phyloP scores from a whole-genome alignment of 208 protist species.

The Acanthamoeba healyi region DNA sequence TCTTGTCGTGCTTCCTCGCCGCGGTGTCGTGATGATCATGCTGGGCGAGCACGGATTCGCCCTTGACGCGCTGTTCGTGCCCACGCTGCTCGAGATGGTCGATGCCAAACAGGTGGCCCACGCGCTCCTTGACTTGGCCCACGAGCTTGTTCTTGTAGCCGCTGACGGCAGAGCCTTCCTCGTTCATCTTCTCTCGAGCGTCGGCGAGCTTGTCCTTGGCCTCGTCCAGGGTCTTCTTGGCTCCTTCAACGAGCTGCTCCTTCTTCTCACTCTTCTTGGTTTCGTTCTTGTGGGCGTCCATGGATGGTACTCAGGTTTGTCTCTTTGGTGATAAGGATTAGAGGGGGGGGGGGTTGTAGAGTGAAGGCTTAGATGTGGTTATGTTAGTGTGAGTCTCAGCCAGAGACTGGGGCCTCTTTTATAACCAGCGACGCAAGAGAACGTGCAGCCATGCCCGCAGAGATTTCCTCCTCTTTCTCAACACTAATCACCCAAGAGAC shows the following conservation, averaged over 20 bases:
- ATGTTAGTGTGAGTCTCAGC: no score
- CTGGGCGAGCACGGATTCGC: neutral
- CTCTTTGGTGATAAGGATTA: neutral
- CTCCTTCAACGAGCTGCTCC: neutral
- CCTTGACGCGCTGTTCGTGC: neutral
- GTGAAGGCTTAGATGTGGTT: no score
- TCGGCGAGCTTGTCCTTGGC: slow-evolving; percentile 12
- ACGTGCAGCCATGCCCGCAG: no score
- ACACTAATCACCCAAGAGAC: no score
- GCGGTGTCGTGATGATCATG: neutral
- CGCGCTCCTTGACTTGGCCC: slow-evolving; percentile 32
- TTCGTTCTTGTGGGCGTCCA: neutral
- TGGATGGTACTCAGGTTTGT: neutral
- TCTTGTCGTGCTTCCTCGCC: neutral
- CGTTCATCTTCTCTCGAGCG: neutral
- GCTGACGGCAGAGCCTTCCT: neutral
- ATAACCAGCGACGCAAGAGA: no score
- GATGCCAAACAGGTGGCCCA: neutral
- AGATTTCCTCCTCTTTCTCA: no score
- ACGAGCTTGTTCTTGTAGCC: slow-evolving; percentile 58
- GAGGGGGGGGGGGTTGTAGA: no score
- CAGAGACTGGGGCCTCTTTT: no score
- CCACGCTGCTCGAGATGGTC: neutral
- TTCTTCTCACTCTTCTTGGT: neutral
- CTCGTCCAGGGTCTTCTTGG: slow-evolving; percentile 24